Evolutionary conservation across 176 grass and related monocot species (phyloP).

Genomic region (Paspalum vaginatum): DNA sequence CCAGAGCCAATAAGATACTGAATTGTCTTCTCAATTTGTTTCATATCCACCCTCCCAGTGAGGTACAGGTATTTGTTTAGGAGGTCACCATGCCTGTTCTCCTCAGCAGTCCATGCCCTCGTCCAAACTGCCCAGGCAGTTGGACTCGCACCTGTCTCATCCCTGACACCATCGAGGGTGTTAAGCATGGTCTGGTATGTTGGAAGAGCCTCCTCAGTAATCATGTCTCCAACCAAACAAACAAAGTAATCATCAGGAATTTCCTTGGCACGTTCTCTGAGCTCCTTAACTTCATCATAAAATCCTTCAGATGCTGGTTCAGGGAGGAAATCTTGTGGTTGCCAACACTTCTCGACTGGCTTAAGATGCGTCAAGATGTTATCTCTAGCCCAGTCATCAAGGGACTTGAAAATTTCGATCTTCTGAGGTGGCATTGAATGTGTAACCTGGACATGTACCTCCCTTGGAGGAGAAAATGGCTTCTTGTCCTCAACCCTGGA

Average conservation of each 20-base stretch:
- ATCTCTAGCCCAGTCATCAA: slow-evolving; percentile 86
- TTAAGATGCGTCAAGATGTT: slow-evolving; percentile 78
- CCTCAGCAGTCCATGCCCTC: slow-evolving; percentile 96
- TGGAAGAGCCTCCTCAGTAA: slow-evolving; percentile 97
- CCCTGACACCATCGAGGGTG: slow-evolving; percentile 87
- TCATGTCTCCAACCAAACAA: slow-evolving; percentile 94
- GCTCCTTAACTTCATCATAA: slow-evolving; percentile 85
- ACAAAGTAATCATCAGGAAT: slow-evolving; percentile 97
- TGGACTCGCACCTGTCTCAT: slow-evolving; percentile 92
- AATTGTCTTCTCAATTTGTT: slow-evolving; percentile 91
- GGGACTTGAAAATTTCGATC: slow-evolving; percentile 90
- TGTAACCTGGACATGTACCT: slow-evolving; percentile 93
- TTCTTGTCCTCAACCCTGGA: slow-evolving; percentile 82
- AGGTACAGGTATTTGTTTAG: slow-evolving; percentile 94
- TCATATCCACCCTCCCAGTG: slow-evolving; percentile 91
- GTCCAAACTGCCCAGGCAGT: slow-evolving; percentile 96
- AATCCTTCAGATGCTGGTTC: slow-evolving; percentile 88
- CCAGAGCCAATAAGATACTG: slow-evolving; percentile 97
- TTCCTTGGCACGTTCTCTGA: slow-evolving; percentile 85
- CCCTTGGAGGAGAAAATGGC: slow-evolving; percentile 66
- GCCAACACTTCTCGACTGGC: slow-evolving; percentile 98
- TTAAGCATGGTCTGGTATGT: slow-evolving; percentile 99
- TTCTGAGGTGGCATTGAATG: slow-evolving; percentile 89
- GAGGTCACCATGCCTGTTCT: slow-evolving; percentile 94
- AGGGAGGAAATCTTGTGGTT: slow-evolving; percentile 95